These are phyloP conservation scores for Pythium aquatile DNA, from an alignment of 352 stramenopile genomes.

Conservation along the genomic window DNA sequence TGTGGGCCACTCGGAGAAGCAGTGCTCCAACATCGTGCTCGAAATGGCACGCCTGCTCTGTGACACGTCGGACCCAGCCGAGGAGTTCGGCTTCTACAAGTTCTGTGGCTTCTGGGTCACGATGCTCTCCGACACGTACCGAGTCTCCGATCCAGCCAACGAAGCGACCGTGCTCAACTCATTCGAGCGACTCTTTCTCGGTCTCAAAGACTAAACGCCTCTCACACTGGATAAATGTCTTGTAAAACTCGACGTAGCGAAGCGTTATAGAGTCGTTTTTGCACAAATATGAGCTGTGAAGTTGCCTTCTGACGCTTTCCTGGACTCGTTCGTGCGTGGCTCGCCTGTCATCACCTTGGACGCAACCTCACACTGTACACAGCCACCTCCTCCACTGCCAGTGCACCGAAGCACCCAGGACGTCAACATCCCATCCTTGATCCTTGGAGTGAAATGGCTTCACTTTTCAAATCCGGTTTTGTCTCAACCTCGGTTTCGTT, in stretches of 20 bases:
- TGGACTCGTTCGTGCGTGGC: not conserved
- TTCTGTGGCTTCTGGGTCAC: conserved; percentile 57
- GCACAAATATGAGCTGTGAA: not conserved
- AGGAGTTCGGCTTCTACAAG: conserved; percentile 52
- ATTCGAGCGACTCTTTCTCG: conserved; percentile 44
- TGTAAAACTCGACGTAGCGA: not conserved
- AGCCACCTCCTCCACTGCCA: too few species aligned
- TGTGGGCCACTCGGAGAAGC: conserved; percentile 32
- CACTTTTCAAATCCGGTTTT: not conserved
- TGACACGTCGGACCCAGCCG: conserved; percentile 40
- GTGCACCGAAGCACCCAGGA: too few species aligned
- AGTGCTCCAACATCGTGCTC: conserved; percentile 33
- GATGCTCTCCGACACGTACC: conserved; percentile 41
- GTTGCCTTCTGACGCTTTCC: not conserved
- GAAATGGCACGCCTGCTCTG: conserved; percentile 48
- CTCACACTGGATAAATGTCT: too few species aligned
- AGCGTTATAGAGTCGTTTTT: not conserved
- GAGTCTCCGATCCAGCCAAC: conserved; percentile 44
- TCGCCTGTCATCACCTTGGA: too few species aligned
- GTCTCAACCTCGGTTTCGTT: not conserved
- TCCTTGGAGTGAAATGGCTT: not conserved
- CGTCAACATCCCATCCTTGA: too few species aligned
- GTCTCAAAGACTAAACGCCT: conserved; percentile 1
- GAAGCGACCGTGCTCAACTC: conserved; percentile 34
- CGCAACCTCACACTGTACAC: too few species aligned